Evolutionary conservation across 1,139 yeast species (phyloP).

Genomic region (Pneumocystis wakefieldiae): DNA sequence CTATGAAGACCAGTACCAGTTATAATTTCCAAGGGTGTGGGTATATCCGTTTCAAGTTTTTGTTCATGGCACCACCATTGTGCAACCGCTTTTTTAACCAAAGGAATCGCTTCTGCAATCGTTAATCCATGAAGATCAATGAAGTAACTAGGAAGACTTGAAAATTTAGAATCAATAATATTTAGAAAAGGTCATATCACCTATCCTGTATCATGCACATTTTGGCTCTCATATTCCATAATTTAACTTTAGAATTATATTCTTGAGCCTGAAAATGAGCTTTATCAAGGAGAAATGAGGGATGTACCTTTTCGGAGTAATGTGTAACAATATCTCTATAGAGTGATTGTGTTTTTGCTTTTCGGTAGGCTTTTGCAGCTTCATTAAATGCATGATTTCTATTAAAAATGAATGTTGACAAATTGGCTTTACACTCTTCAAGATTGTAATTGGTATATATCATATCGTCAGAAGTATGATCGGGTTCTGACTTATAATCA

Average conservation of each 20-base stretch:
- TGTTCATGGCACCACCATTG: conserved; percentile 14
- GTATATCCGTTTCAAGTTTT: conserved; percentile 1
- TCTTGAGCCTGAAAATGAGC: background rate
- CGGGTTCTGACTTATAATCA: background rate
- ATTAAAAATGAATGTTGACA: background rate
- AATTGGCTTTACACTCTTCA: background rate
- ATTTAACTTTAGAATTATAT: background rate
- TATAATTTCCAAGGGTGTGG: conserved; percentile 12
- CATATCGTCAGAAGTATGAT: background rate
- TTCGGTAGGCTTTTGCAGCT: background rate
- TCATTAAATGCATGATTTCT: background rate
- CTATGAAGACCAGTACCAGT: conserved; percentile 17
- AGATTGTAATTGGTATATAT: background rate
- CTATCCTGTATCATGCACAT: background rate
- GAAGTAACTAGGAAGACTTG: conserved; percentile 3
- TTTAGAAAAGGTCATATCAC: background rate
- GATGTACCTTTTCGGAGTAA: background rate
- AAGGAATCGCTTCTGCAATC: conserved; percentile 12
- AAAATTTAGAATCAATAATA: background rate
- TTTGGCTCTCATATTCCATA: background rate
- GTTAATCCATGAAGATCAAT: conserved; percentile 16
- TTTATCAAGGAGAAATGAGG: background rate
- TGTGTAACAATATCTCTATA: background rate
- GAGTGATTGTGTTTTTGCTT: background rate
- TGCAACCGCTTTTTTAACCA: conserved; percentile 10